Evolutionary conservation across 2,329 filamentous ascomycete genomes (phyloP).

Genomic region (Pseudogymnoascus sp.): DNA sequence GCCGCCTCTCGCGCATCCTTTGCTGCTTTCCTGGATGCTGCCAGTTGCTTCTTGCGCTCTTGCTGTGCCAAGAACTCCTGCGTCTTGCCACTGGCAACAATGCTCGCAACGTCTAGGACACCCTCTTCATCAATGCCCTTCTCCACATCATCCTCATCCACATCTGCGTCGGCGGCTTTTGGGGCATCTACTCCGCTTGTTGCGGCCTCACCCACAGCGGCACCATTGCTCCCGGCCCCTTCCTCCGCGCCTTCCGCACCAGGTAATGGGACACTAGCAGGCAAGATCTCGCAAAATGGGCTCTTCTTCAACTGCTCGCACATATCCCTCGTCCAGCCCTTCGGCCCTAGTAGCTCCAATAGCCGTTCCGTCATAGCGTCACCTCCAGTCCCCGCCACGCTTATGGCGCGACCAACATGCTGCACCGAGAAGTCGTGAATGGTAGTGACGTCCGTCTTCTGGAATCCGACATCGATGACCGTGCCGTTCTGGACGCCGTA

Average conservation of each 20-base stretch:
- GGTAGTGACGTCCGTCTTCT: slow-evolving; percentile 89
- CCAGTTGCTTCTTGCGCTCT: slow-evolving; percentile 70
- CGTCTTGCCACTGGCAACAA: slow-evolving; percentile 74
- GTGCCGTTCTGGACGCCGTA: slow-evolving; percentile 68
- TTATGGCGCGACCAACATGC: slow-evolving; percentile 54
- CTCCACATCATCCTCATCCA: slow-evolving; percentile 28
- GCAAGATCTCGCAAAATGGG: slow-evolving; percentile 57
- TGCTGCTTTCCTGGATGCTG: slow-evolving; percentile 49
- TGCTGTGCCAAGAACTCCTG: slow-evolving; percentile 76
- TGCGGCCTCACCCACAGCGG: slow-evolving; percentile 27
- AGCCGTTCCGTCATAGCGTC: slow-evolving; percentile 76
- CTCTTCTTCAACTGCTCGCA: slow-evolving; percentile 64
- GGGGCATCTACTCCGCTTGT: slow-evolving; percentile 26
- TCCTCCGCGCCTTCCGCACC: slow-evolving; percentile 41
- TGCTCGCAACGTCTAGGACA: slow-evolving; percentile 75
- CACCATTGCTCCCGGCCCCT: slow-evolving; percentile 23
- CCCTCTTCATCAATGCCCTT: slow-evolving; percentile 54
- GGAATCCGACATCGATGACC: slow-evolving; percentile 81
- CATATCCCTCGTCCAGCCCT: slow-evolving; percentile 57
- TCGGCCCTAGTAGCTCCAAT: slow-evolving; percentile 52
- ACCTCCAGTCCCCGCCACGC: slow-evolving; percentile 64
- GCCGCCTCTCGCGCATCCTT: slow-evolving; percentile 47
- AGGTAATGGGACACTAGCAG: slow-evolving; percentile 41
- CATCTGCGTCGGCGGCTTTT: slow-evolving; percentile 15
- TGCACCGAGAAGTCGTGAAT: slow-evolving; percentile 75